Evolutionary conservation across 2,329 filamentous ascomycete genomes (phyloP).

Genomic region (Dactylonectria estremocensis): DNA sequence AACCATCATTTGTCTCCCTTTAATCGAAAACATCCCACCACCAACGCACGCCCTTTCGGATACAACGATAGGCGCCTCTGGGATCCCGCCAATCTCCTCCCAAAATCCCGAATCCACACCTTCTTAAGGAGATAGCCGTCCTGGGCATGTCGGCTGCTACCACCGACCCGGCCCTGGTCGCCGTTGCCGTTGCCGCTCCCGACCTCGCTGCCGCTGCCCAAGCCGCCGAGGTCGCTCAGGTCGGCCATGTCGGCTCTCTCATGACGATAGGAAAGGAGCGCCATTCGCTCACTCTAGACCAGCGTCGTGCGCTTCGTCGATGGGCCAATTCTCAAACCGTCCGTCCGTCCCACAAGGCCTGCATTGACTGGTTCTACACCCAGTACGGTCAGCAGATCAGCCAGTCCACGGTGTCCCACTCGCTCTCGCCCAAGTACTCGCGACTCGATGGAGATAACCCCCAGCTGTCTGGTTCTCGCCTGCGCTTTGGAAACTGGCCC

Average conservation of each 20-base stretch:
- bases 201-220: slow-evolving; percentile 42
- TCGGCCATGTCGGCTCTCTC: slow-evolving; percentile 31
- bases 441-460: slow-evolving; percentile 72
- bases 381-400: slow-evolving; percentile 74
- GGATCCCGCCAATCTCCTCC: slow-evolving; percentile 42
- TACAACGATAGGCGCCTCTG: slow-evolving; percentile 57
- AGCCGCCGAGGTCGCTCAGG: slow-evolving; percentile 35
- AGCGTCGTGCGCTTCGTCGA: slow-evolving; percentile 71
- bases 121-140: slow-evolving; percentile 49
- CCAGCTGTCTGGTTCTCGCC: slow-evolving; percentile 73
- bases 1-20: slow-evolving; percentile 49
- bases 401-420: slow-evolving; percentile 75
- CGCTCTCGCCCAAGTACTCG: slow-evolving; percentile 73
- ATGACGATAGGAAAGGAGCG: slow-evolving; percentile 61
- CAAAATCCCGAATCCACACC: slow-evolving; percentile 50
- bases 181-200: slow-evolving; percentile 51
- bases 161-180: slow-evolving; percentile 57
- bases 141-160: slow-evolving; percentile 55
- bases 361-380: slow-evolving; percentile 74
- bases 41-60: slow-evolving; percentile 52
- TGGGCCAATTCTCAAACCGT: slow-evolving; percentile 72
- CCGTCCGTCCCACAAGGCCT: slow-evolving; percentile 72
- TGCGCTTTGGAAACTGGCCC: slow-evolving; percentile 76
- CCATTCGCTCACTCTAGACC: slow-evolving; percentile 73
- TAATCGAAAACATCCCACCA: slow-evolving; percentile 57